A percentile compares a stretch with the other conserved stretches of the same genome.
These are phyloP conservation scores for Clitopilus passeckerianus DNA, from an alignment of 768 basidiomycete species.

Conservation along the genomic window DNA sequence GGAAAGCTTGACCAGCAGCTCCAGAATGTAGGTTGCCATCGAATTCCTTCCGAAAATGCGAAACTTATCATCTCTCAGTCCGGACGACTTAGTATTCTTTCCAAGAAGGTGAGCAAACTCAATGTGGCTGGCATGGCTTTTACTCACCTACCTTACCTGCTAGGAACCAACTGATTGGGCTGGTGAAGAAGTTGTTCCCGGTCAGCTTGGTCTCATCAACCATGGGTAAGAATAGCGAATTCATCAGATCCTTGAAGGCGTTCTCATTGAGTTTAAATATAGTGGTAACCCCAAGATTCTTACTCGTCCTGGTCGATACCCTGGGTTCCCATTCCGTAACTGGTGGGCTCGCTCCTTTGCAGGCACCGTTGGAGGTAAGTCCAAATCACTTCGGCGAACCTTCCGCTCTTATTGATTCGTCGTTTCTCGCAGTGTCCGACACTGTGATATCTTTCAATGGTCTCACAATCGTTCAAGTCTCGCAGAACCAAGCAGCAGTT, in stretches of 20 bases:
- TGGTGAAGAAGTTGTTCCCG: conserved; percentile 68
- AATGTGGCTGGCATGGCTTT: not conserved
- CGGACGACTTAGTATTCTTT: conserved; percentile 53
- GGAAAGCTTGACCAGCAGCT: conserved; percentile 67
- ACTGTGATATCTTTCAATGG: conserved; percentile 79
- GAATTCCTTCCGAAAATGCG: conserved; percentile 2
- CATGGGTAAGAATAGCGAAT: conserved; percentile 38
- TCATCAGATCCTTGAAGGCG: not conserved
- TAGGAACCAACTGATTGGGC: conserved; percentile 63
- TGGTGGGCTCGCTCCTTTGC: conserved; percentile 82
- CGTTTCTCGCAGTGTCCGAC: conserved; percentile 57
- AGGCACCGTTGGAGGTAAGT: conserved; percentile 65
- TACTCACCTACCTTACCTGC: not conserved
- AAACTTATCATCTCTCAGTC: conserved; percentile 30
- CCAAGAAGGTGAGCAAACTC: conserved; percentile 43
- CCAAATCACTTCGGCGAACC: not conserved
- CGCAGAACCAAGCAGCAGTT: conserved; percentile 77
- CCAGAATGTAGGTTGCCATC: conserved; percentile 29
- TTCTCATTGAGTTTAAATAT: not conserved
- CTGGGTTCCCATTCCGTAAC: conserved; percentile 68
- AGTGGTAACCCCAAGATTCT: conserved; percentile 76
- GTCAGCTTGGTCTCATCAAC: conserved; percentile 69
- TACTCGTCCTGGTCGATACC: conserved; percentile 73
- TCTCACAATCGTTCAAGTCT: conserved; percentile 80
- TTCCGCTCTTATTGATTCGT: not conserved